These are phyloP conservation scores for Candida insectorum DNA, from an alignment of 805 yeast genomes.

Conservation along the genomic window DNA sequence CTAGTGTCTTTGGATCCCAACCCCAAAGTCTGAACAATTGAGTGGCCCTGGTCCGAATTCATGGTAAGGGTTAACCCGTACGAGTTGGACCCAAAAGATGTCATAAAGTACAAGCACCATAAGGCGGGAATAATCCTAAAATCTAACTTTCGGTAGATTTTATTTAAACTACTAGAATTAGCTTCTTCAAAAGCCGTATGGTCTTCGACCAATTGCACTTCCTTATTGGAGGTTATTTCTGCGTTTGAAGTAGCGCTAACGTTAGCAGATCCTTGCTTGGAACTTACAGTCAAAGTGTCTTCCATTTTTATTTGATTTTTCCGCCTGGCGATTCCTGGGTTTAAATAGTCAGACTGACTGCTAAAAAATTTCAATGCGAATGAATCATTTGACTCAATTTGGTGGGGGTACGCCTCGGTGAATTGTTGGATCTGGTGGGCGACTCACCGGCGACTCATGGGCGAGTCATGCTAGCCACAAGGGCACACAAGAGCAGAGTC, in stretches of 20 bases:
- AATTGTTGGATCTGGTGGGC: background rate
- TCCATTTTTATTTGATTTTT: too few species aligned
- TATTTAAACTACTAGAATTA: too few species aligned
- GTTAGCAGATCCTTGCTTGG: too few species aligned
- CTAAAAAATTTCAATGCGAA: too few species aligned
- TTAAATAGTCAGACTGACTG: too few species aligned
- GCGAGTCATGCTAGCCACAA: background rate
- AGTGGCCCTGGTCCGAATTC: slow-evolving; percentile 63
- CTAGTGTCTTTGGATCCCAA: slow-evolving; percentile 58
- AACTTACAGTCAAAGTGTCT: too few species aligned
- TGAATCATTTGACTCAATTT: too few species aligned
- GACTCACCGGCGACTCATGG: background rate
- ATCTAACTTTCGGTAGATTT: slow-evolving; percentile 61
- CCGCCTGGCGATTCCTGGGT: too few species aligned
- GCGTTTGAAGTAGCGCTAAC: too few species aligned
- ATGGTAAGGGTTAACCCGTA: slow-evolving; percentile 80
- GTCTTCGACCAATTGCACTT: too few species aligned
- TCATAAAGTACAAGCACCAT: slow-evolving; percentile 74
- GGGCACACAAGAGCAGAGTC: background rate
- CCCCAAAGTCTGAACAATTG: slow-evolving; percentile 49
- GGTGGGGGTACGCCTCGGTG: background rate
- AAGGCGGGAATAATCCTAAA: slow-evolving; percentile 74
- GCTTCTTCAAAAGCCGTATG: too few species aligned
- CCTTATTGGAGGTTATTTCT: too few species aligned
- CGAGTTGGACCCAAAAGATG: slow-evolving; percentile 74